phyloP scores from a whole-genome alignment of 345 rosid genomes.

The Erodium maritimum region DNA sequence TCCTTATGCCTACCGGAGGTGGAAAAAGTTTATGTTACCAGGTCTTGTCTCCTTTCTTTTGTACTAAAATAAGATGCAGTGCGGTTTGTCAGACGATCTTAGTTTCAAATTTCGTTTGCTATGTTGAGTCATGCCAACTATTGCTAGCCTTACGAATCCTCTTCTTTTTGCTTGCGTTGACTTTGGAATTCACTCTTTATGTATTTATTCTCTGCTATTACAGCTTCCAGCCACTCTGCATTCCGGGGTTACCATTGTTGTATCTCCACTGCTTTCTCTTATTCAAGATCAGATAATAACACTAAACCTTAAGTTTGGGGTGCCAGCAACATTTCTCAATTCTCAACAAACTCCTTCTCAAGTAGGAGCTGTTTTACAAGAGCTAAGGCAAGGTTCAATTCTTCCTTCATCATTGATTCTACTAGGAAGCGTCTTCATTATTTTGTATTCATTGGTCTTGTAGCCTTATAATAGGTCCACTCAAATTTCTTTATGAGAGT shows the following conservation, averaged over 20 bases:
- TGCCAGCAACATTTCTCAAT: conserved; percentile 78
- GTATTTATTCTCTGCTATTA: conserved; percentile 3
- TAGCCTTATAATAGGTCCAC: not conserved
- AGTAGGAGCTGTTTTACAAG: conserved; percentile 63
- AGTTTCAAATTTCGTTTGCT: not conserved
- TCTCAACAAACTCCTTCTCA: conserved; percentile 82
- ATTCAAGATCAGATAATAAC: conserved; percentile 90
- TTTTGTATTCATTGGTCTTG: not conserved
- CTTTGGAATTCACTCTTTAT: not conserved
- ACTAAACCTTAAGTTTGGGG: conserved; percentile 59
- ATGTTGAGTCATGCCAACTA: not conserved
- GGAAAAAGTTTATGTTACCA: conserved; percentile 90
- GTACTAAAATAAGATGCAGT: not conserved
- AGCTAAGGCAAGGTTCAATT: conserved; percentile 55
- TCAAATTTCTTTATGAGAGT: too few species aligned
- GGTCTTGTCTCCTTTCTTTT: conserved; percentile 28
- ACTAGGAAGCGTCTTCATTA: not conserved
- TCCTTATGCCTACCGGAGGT: conserved; percentile 90
- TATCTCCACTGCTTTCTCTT: conserved; percentile 75
- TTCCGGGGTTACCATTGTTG: conserved; percentile 74
- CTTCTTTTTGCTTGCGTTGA: not conserved
- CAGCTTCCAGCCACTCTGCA: conserved; percentile 88
- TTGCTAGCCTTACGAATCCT: not conserved
- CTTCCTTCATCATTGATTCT: not conserved
- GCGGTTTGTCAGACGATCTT: not conserved